Base-by-base conservation (phyloP, 805 yeast species). In the Saccharomycopsis schoenii region DNA sequence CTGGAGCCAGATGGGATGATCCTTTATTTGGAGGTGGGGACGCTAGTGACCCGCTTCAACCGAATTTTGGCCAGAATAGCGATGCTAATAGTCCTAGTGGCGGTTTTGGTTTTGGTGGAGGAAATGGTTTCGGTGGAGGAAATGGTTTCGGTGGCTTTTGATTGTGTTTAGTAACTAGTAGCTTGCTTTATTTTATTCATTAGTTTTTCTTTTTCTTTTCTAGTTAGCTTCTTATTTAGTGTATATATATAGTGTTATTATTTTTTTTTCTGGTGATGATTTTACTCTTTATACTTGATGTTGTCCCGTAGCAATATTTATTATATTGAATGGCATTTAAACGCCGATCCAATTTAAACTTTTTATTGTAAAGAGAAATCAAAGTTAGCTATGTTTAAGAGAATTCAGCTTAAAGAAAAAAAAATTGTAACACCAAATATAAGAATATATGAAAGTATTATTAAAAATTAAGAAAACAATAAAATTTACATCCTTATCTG, bases 1-100 rank as follows among this genome's bases (percentile, higher is more conserved):
- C 73, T 1, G 76, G 76, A 5, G 70, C 75, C 12, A 65, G 79
- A 17, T 75, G 72, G 68, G 79, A 76, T 58, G 75, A 77, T 14
- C 70, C 76, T 10, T 12, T 39, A 21, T 62, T 60, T 58, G 63
- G 63, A n/a, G 39, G 54, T 8, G 62, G 56, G 37, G 60, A 60
- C 36, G 57, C 47, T 2, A 15, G 47, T 3, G 63, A 59, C n/a
- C 40, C 61, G 42, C 58, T 58, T 6, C 50, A 34, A 55, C 51
- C 61, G 17, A 63, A 63, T 24, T 58, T 60, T 29, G 61, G 58
- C n/a, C 50, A 37, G 15, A 37, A 24, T 34, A 42, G 40, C 15
- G 39, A 40, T 40, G 14, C 6, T 12, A 59, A 42, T 14, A 55
- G 29, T 19, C 15, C 15, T 21, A 25, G 52, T 15, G 34, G 52